These are phyloP conservation scores for Neonectria punicea DNA, from an alignment of 2,329 filamentous ascomycete species.

Conservation along the genomic window DNA sequence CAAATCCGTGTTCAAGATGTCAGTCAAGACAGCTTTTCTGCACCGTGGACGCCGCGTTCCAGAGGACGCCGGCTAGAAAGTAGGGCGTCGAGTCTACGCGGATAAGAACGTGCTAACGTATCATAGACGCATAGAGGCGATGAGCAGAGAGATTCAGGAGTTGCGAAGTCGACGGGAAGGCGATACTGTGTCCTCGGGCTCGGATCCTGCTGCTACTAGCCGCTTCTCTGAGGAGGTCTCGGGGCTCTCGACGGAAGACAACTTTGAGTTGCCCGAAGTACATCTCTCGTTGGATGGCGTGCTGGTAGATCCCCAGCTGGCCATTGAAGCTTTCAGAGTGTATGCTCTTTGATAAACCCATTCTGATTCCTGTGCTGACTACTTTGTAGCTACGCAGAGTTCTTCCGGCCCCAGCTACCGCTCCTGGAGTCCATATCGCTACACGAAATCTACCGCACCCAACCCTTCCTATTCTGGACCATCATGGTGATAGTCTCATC, in stretches of 20 bases:
- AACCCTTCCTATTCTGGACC: constrained; percentile 36
- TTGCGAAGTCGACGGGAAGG: constrained; percentile 27
- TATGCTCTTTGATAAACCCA: background rate
- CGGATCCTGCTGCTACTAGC: constrained; percentile 11
- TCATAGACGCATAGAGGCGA: constrained; percentile 30
- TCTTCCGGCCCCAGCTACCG: constrained; percentile 32
- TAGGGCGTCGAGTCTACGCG: background rate
- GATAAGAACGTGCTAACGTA: background rate
- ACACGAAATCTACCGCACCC: constrained; percentile 1
- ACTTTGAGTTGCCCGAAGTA: constrained; percentile 18
- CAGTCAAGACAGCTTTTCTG: constrained; percentile 32
- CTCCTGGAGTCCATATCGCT: constrained; percentile 21
- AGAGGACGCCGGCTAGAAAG: constrained; percentile 34
- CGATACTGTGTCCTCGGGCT: background rate
- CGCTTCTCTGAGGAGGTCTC: background rate
- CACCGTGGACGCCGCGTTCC: constrained; percentile 32
- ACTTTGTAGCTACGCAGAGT: constrained; percentile 22
- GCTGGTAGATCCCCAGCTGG: constrained; percentile 9
- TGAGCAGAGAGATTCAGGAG: constrained; percentile 36
- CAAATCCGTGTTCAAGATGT: constrained; percentile 34
- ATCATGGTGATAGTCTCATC: constrained; percentile 26
- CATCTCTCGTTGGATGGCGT: constrained; percentile 14
- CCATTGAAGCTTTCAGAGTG: constrained; percentile 23
- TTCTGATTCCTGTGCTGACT: background rate
- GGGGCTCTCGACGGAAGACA: constrained; percentile 15